Conservation (phyloP, 2,329 filamentous ascomycete genomes). For the Fusarium camptoceras region DNA sequence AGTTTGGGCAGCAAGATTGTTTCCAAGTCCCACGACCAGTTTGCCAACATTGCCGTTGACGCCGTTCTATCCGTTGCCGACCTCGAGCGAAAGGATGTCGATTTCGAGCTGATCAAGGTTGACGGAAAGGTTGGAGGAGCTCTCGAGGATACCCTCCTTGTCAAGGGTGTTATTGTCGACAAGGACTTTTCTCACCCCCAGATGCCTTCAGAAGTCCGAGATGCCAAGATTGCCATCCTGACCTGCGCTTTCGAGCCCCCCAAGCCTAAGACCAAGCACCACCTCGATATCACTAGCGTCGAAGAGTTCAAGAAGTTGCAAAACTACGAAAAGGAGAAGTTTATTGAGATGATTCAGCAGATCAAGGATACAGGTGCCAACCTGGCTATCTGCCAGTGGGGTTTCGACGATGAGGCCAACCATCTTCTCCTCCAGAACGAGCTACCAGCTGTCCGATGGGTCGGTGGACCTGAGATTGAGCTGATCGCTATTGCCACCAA, state of each 20-base stretch:
- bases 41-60: constrained; percentile 96
- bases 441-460: constrained; percentile 96
- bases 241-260: constrained; percentile 98
- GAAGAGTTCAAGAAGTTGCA: constrained; percentile 99
- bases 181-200: constrained; percentile 99
- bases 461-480: constrained; percentile 97
- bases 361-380: constrained; percentile 98
- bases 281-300: constrained; percentile 95
- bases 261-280: constrained; percentile 99
- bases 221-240: constrained; percentile 97
- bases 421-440: constrained; percentile 96
- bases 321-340: constrained; percentile 95
- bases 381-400: constrained; percentile 98
- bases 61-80: constrained; percentile 97
- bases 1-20: constrained; percentile 99
- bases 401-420: constrained; percentile 99
- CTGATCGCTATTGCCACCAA: constrained; percentile 99
- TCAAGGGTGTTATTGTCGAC: constrained; percentile 98
- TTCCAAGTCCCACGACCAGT: constrained; percentile 98
- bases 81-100: constrained; percentile 94
- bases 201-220: constrained; percentile 94
- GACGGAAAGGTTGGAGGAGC: constrained; percentile 97
- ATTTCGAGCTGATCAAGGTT: constrained; percentile 99
- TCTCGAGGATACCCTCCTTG: constrained; percentile 91
- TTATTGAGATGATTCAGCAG: constrained; percentile 97